Base-by-base conservation (phyloP, 2,329 filamentous ascomycete species). In the Xylariaceae sp. region DNA sequence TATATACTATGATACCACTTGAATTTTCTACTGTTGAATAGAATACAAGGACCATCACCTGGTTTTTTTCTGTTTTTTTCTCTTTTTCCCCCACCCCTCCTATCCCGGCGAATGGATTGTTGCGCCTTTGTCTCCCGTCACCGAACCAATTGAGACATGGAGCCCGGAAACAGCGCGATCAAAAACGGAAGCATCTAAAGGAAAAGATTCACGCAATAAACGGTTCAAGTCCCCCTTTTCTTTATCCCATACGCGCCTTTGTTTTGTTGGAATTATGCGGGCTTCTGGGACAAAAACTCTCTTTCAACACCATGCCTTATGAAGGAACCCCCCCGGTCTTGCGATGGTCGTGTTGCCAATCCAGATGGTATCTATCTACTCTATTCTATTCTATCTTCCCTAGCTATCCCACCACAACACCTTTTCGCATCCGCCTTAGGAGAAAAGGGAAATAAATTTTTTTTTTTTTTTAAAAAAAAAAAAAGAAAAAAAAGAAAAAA, bases 241-340 rank as follows among this genome's bases (percentile, higher is more conserved):
- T 56, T 59, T 59, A 42, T 59, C 42, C 3, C 11, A 32, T 11
- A 29, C n/a, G 34, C 35, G 35, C 47, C 51, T 60, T 60, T 60
- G 56, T 60, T 19, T 19, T 19, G 19, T n/a, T 12, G 37, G 8
- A 12, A 2, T 39, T 39, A 11, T 43, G 6, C 41, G 26, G 6
- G 39, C 6, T 30, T 26, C 48, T 8, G 8, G 32, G 5, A 8
- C 32, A 2, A 11, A 3, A 37, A 11, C 41, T 47, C 44, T 57
- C 59, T 59, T 60, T 60, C 27, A 60, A 49, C 49, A 35, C 9
- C 35, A 49, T 53, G 56, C 50, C 51, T 59, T 60, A 59, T 60
- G 47, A 60, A 53, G 45, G 39, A 37, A 26, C 41, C 9, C n/a
- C 29, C 31, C 4, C 26, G 27, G 30, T 34, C 32, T 12, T 6